Conservation (phyloP, 225 moss, liverwort and hornwort species). For the Pseudoscleropodium purum region DNA sequence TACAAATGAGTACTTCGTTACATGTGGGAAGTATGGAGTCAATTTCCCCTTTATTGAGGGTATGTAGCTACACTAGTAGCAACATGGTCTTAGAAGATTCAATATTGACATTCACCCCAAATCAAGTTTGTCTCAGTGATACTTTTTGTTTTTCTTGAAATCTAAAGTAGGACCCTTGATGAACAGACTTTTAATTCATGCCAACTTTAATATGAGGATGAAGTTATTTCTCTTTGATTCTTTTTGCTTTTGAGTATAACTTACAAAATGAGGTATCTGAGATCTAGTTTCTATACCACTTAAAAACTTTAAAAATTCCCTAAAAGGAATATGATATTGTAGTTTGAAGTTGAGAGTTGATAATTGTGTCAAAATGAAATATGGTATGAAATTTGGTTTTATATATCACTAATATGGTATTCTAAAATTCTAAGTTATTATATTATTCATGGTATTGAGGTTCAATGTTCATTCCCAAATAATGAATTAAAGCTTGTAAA, state of each 20-base stretch:
- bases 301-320: background rate
- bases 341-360: background rate
- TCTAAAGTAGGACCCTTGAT: background rate
- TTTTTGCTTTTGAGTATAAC: background rate
- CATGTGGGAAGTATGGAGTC: too few relatives aligned
- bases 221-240: background rate
- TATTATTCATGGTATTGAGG: fast-evolving
- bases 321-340: background rate
- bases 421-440: background rate
- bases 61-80: background rate
- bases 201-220: background rate
- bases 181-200: background rate
- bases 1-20: background rate
- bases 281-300: background rate
- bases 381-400: background rate
- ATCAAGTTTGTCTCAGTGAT: background rate
- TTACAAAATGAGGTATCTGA: background rate
- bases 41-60: background rate
- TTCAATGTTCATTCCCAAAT: fast-evolving
- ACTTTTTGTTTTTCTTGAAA: background rate
- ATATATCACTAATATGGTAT: too few relatives aligned
- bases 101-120: fast-evolving
- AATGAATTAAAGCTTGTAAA: background rate
- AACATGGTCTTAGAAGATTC: background rate
- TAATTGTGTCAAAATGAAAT: background rate